phyloP scores from a whole-genome alignment of 225 moss, liverwort and hornwort genomes.

The Lunularia cruciata region DNA sequence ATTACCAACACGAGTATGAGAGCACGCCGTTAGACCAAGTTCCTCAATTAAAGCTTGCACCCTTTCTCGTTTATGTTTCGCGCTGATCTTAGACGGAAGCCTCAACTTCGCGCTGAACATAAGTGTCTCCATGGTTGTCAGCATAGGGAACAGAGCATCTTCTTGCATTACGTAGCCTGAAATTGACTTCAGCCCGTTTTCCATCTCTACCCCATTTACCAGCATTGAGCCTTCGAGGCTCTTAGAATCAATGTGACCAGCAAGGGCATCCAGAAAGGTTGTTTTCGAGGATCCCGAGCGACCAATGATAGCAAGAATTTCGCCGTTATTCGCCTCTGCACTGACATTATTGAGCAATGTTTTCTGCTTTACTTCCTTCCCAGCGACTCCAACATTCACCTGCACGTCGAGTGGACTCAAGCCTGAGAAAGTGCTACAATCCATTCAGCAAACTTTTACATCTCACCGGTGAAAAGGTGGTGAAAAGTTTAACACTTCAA shows the following conservation, averaged over 20 bases:
- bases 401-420: neutral
- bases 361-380: slow-evolving; percentile 16
- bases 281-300: slow-evolving; percentile 44
- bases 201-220: slow-evolving; percentile 33
- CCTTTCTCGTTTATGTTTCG: slow-evolving; percentile 24
- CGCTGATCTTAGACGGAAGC: slow-evolving; percentile 25
- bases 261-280: slow-evolving; percentile 41
- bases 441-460: too few species aligned
- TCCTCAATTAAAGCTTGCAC: slow-evolving; percentile 35
- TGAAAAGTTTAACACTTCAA: too few species aligned
- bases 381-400: slow-evolving; percentile 18
- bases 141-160: slow-evolving; percentile 41
- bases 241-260: slow-evolving; percentile 33
- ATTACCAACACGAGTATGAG: slow-evolving; percentile 36
- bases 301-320: slow-evolving; percentile 42
- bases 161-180: slow-evolving; percentile 46
- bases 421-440: too few species aligned
- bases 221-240: slow-evolving; percentile 38
- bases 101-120: slow-evolving; percentile 40
- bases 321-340: slow-evolving; percentile 38
- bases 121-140: slow-evolving; percentile 35
- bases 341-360: slow-evolving; percentile 34
- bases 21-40: slow-evolving; percentile 34
- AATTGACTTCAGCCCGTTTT: slow-evolving; percentile 31
- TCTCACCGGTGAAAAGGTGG: too few species aligned